Conservation (phyloP, 257 asterid species). For the Catharanthus roseus region DNA sequence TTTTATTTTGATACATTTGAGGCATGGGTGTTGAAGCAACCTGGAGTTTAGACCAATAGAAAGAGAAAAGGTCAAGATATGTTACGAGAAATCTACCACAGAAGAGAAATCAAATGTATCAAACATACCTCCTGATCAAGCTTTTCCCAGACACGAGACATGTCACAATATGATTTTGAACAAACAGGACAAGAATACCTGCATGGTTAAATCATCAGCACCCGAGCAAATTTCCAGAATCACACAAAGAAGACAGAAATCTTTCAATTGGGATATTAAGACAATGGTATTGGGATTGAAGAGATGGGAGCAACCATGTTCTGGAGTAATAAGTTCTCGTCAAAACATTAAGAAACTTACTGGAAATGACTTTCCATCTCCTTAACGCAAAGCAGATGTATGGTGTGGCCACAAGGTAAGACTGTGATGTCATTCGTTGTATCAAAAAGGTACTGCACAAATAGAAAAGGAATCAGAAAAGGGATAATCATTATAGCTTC, state of each 20-base stretch:
- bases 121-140: conserved; percentile 50
- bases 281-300: background rate
- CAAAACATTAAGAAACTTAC: conserved; percentile 27
- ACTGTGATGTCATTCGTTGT: conserved; percentile 50
- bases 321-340: background rate
- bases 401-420: conserved; percentile 58
- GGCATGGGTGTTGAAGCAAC: conserved; percentile 62
- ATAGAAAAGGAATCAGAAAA: conserved; percentile 3
- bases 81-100: background rate
- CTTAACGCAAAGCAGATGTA: conserved; percentile 54
- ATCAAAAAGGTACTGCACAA: conserved; percentile 51
- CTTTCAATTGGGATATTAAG: background rate
- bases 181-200: conserved; percentile 74
- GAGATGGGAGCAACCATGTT: background rate
- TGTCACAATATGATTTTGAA: conserved; percentile 57
- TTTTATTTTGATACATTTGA: conserved; percentile 39
- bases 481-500: background rate
- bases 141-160: conserved; percentile 56
- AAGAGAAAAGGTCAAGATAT: conserved; percentile 2
- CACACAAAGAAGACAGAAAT: background rate
- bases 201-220: conserved; percentile 11
- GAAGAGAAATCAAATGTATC: background rate
- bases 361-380: conserved; percentile 58
- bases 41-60: conserved; percentile 24
- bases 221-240: background rate